Conservation (phyloP, 495 filamentous ascomycete species). For the Haplographium delicatum region DNA sequence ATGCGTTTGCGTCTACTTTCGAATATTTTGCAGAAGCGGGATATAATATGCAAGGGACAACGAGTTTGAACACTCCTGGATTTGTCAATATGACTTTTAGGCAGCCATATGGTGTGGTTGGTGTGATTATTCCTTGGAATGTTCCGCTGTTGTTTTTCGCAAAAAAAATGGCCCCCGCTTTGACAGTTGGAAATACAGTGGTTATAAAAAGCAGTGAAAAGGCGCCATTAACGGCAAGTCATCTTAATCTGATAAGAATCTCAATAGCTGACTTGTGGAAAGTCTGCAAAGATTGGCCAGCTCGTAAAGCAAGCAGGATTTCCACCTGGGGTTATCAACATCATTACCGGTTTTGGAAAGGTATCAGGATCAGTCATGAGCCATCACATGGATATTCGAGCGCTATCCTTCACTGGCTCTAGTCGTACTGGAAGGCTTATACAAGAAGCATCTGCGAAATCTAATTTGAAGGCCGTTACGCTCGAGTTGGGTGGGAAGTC, state of each 20-base stretch:
- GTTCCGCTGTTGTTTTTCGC: constrained; percentile 29
- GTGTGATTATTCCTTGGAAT: constrained; percentile 50
- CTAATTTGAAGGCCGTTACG: constrained; percentile 96
- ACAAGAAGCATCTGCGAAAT: constrained; percentile 89
- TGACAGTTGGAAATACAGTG: constrained; percentile 72
- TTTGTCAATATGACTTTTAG: constrained; percentile 54
- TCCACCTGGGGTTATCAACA: constrained; percentile 89
- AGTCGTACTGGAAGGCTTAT: constrained; percentile 82
- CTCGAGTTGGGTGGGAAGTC: constrained; percentile 97
- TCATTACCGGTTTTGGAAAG: constrained; percentile 86
- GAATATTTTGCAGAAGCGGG: constrained; percentile 35
- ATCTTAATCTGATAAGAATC: constrained; percentile 69
- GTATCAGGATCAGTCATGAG: constrained; percentile 83
- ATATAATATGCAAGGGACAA: constrained; percentile 11
- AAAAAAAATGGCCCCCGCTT: constrained; percentile 46
- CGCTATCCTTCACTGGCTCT: constrained; percentile 94
- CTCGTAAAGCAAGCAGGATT: constrained; percentile 90
- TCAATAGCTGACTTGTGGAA: constrained; percentile 69
- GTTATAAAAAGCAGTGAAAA: constrained; percentile 74
- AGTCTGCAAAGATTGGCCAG: constrained; percentile 68
- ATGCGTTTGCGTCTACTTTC: constrained; percentile 28
- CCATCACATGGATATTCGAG: constrained; percentile 93
- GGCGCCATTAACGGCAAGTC: constrained; percentile 58
- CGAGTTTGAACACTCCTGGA: constrained; percentile 14
- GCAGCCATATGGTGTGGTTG: constrained; percentile 66